Conservation (phyloP, 2,329 filamentous ascomycete genomes). For the Fusarium pilosicola region DNA sequence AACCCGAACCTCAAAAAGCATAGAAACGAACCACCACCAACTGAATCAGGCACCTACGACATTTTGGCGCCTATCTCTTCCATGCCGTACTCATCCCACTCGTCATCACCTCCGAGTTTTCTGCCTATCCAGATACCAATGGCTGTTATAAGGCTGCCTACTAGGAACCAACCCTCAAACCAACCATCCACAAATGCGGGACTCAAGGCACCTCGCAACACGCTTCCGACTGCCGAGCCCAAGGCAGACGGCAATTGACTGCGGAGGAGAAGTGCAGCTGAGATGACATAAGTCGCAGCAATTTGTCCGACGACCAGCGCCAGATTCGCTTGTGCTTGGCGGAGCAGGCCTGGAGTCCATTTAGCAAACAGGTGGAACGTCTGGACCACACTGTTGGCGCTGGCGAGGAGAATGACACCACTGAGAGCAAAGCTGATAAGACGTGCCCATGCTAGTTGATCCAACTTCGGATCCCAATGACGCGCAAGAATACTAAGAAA, state of each 20-base stretch:
- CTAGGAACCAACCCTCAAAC: constrained; percentile 89
- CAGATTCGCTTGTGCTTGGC: constrained; percentile 79
- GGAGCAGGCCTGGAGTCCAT: constrained; percentile 76
- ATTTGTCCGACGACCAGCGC: constrained; percentile 84
- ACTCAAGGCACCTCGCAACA: constrained; percentile 77
- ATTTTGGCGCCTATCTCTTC: constrained; percentile 80
- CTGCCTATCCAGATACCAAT: constrained; percentile 78
- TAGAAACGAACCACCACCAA: constrained; percentile 5
- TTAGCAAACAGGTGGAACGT: constrained; percentile 84
- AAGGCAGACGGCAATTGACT: constrained; percentile 83
- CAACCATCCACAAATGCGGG: constrained; percentile 72
- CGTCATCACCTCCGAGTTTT: constrained; percentile 67
- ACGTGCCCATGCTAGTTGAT: constrained; percentile 84
- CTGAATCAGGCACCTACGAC: constrained; percentile 49
- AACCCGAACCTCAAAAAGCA: constrained; percentile 13
- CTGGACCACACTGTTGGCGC: constrained; percentile 84
- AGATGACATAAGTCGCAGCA: constrained; percentile 86
- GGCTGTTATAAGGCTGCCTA: constrained; percentile 72
- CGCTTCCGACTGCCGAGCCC: constrained; percentile 79
- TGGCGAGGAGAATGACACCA: constrained; percentile 83
- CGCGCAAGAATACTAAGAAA: constrained; percentile 81
- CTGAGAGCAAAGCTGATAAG: constrained; percentile 87
- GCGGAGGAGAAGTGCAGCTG: constrained; percentile 77
- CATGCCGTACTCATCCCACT: constrained; percentile 68
- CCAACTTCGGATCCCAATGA: constrained; percentile 84